Evolutionary conservation across 2,329 filamentous ascomycete species (phyloP), one percentile per base, ranked within the genome.

Genomic region (Cladophialophora exuberans): DNA sequence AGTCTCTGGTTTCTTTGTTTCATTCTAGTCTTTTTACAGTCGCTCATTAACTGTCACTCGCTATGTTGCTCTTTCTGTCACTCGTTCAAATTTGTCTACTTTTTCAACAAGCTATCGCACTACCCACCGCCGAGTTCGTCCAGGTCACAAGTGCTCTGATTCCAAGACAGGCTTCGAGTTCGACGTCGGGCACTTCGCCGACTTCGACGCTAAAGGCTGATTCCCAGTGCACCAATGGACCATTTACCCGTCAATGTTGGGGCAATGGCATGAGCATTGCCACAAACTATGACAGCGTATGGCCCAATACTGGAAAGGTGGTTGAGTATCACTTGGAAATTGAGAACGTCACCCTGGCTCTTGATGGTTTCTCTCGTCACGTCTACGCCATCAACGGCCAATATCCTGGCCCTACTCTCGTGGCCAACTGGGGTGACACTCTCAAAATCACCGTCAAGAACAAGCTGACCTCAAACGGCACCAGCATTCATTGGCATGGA

Each of bases 331-430:
- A 52, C 22, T 49, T 65, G 6, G 62, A 65, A 13, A 52, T 66
- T 26, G 53, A 52, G 31, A 65, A 66, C 38, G 54, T 46, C 10
- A 78, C 75, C 3, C 59, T 74, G 43, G 67, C 76, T 4, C 76
- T 75, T 1, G 77, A 80, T 66, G 78, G 78, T 3, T 69, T 74
- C 15, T 62, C 69, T 18, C 66, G 73, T 17, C 64, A 65, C 1
- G 72, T 76, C 18, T 60, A 60, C 49, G 58, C 77, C 75, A 20
- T 88, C 66, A 87, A 88, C 66, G 81, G 81, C 6, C 79, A 82
- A 41, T 86, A 82, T 57, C 87, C 87, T 1, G 88, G 85, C 0
- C 88, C 87, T 1, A 75, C 79, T 7, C 83, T 91, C 51, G 77
- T 79, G 57, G 85, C 82, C 13, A 79, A 84, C 67, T 85, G 82